Evolutionary conservation across 129 eudicot genomes (phyloP), one percentile per base, ranked within the genome.

Genomic region (Erigeron canadensis): DNA sequence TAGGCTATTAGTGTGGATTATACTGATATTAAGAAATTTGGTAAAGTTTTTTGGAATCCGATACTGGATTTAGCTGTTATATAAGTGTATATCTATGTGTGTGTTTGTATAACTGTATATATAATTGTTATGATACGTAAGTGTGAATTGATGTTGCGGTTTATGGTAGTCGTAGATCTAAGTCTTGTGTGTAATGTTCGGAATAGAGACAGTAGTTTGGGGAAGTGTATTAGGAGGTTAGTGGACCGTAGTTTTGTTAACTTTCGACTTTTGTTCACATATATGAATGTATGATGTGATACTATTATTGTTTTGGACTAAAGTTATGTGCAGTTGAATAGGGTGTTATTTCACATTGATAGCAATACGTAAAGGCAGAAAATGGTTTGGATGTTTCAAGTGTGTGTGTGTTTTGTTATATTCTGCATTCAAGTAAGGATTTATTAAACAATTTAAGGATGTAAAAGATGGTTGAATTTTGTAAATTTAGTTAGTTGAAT

Each of bases 81-180:
- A 28, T 28, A 28, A 28, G 34, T 28, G 34, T 28, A 28, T 28
- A 28, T 28, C 1, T 28, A 28, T 28, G 0, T 28, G 0, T 28
- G 34, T 28, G 34, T 69, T 8, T 23, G 7, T 15, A 10, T 50
- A 18, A 28, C 3, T 28, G 34, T 69, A 8, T 23, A 11, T 15
- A 10, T 50, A 18, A 28, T 28, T 28, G 34, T 28, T 28, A 28
- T 28, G 42, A 13, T 12, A 60, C 10, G 43, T 19, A 63, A 63
- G 61, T 68, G 43, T 28, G 37, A 28, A 48, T 68, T 41, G 4
- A 13, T 1, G 34, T 28, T 28, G 2, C 3, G 34, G 34, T 28
- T 28, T 28, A 28, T 0, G 34, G 34, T 28, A 28, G 3, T 28
- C 34, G 34, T 28, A 74, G 79, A 74, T 74, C 79, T 74, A 60